Base-by-base conservation (phyloP, 2,329 filamentous ascomycete genomes). In the Mollisia scopiformis region DNA sequence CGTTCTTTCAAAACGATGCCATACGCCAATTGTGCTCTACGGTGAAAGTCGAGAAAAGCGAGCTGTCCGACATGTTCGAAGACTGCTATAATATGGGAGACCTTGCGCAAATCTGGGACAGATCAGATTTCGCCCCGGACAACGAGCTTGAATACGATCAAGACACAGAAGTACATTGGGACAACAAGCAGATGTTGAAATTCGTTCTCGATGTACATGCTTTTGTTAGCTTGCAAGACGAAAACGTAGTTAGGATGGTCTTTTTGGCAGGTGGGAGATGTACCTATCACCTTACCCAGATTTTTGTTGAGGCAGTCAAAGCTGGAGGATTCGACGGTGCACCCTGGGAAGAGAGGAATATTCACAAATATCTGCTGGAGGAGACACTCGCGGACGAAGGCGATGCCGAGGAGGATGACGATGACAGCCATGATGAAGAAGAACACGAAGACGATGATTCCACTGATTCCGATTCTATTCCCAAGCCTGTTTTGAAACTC, bases 141-240 rank as follows among this genome's bases (percentile, higher is more conserved):
- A 1, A 19, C 2, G 51, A 41, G 11, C 19, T 27, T 27, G 35
- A 31, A 2, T 25, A 30, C 31, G 33, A 47, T 16, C 13, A n/a
- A 6, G 3, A 14, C 11, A 2, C 4, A 33, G 30, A 19, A 30
- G 30, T 60, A 19, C 30, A 60, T 43, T 52, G 43, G 58, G 58
- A 19, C 1, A 49, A 61, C 28, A 58, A 57, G 19, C 21, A 53
- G 16, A 61, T 61, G 58, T 19, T 61, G 13, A 52, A 53, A 16
- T 61, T 61, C n/a, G 7, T 57, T 11, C 37, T 61, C 27, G 58
- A 61, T 46, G 25, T 57, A 11, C 33, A 53, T 13, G 54, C 51
- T 30, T 31, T 33, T 19, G n/a, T 31, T 19, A 28, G 27, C 28
- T 31, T n/a, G 16, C 19, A 31, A 6, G 14, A 31, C n/a, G 23